A percentile compares a stretch with the other conserved stretches of the same genome.
Conservation (phyloP, 352 stramenopile genomes). For the Pelagophyceae sp. region DNA sequence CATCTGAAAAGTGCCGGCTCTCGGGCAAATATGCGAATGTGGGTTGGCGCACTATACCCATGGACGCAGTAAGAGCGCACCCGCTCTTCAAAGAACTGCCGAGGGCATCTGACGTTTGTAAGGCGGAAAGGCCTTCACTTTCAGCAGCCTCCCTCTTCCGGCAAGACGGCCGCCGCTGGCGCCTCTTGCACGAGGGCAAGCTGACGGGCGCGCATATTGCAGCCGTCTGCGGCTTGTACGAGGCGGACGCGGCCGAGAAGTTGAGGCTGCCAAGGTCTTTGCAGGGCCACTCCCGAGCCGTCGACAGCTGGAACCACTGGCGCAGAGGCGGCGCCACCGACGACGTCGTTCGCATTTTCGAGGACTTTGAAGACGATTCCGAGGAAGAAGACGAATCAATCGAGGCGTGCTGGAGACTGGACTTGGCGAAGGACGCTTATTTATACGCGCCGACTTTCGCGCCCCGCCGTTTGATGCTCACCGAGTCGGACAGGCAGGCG, state of each 20-base stretch:
- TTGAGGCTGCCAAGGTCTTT: neutral
- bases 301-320: no score
- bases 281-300: neutral
- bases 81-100: neutral
- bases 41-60: neutral
- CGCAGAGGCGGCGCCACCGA: neutral
- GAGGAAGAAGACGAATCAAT: no score
- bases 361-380: no score
- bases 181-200: neutral
- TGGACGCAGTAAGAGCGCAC: neutral
- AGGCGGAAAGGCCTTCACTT: no score
- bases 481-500: neutral
- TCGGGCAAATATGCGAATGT: neutral
- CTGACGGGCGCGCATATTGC: neutral
- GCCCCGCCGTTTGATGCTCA: no score
- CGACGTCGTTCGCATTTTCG: neutral
- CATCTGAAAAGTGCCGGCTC: neutral
- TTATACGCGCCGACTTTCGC: no score
- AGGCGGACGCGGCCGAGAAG: neutral
- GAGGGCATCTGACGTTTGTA: no score
- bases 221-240: neutral
- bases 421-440: no score
- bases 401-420: no score
- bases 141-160: neutral
- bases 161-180: slow-evolving; percentile 7